Percentiles rank a stretch among this genome's conserved stretches.
These are phyloP conservation scores for Leccinum variicolor DNA, from an alignment of 768 basidiomycete genomes.

Conservation along the genomic window DNA sequence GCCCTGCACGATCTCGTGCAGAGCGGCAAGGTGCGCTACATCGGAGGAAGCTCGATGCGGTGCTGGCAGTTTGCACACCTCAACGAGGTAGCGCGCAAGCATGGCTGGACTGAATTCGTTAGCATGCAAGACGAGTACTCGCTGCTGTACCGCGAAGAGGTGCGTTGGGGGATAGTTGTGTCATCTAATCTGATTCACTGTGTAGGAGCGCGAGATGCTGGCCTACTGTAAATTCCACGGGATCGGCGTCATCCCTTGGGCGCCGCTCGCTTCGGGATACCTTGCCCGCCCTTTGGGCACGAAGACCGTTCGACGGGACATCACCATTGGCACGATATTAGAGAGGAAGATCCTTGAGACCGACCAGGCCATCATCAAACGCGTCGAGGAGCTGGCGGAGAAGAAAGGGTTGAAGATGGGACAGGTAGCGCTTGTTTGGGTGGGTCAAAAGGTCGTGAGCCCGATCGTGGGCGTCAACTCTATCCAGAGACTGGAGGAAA, in stretches of 20 bases:
- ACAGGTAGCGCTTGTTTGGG: constrained; percentile 46
- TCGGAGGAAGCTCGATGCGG: constrained; percentile 47
- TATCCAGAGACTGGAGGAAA: constrained; percentile 28
- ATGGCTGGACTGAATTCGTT: constrained; percentile 52
- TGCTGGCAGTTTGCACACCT: constrained; percentile 44
- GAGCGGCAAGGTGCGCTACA: constrained; percentile 49
- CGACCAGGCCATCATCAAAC: constrained; percentile 35
- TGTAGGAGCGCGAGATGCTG: constrained; percentile 43
- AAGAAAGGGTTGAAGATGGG: constrained; percentile 41
- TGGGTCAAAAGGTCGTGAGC: constrained; percentile 36
- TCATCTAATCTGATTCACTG: too few species aligned
- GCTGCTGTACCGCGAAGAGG: constrained; percentile 54
- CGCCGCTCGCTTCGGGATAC: constrained; percentile 38
- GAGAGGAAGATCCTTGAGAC: constrained; percentile 25
- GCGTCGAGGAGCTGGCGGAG: constrained; percentile 41
- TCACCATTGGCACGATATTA: constrained; percentile 14
- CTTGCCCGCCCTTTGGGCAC: constrained; percentile 36
- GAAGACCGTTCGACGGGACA: constrained; percentile 22
- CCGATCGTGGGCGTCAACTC: constrained; percentile 43
- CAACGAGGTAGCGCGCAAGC: constrained; percentile 41
- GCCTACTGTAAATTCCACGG: constrained; percentile 45
- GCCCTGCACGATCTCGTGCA: constrained; percentile 49
- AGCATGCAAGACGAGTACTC: constrained; percentile 22
- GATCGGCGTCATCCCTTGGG: constrained; percentile 51
- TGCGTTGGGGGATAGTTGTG: neutral